These are phyloP conservation scores for Luvunga scandens DNA, from an alignment of 345 rosid species.

Conservation along the genomic window DNA sequence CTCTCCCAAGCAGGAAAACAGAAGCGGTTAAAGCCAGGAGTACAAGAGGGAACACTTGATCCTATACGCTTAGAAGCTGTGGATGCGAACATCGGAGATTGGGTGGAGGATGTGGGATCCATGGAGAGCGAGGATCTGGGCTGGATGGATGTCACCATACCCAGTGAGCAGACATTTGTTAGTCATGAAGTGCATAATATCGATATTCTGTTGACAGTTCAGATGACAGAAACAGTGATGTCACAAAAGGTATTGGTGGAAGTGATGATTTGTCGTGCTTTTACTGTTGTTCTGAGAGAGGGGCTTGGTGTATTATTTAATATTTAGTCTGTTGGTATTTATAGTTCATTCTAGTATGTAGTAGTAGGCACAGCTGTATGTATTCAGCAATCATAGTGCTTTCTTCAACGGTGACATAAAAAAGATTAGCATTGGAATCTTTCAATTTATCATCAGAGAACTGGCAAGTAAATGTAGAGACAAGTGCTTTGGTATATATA, in stretches of 20 bases:
- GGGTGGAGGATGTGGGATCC: constrained; percentile 30
- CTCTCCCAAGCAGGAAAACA: constrained; percentile 21
- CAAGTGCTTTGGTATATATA: background rate
- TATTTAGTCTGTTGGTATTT: background rate
- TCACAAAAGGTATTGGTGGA: constrained; percentile 24
- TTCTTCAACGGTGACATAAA: background rate
- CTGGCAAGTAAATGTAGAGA: background rate
- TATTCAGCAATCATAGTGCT: background rate
- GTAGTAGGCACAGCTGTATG: constrained; percentile 3
- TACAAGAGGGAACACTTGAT: constrained; percentile 22
- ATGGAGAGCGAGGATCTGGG: constrained; percentile 26
- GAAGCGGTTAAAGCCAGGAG: constrained; percentile 18
- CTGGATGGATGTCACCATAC: constrained; percentile 30
- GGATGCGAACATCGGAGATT: constrained; percentile 32
- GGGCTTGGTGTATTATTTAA: background rate
- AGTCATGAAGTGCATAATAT: constrained; percentile 15
- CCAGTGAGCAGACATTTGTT: constrained; percentile 12
- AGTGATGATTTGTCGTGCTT: constrained; percentile 13
- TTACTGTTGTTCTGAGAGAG: background rate
- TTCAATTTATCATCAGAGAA: background rate
- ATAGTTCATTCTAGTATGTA: background rate
- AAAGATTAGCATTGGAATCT: background rate
- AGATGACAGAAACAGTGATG: constrained; percentile 26
- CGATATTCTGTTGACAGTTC: constrained; percentile 26
- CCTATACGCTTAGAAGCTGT: constrained; percentile 33